phyloP scores from a whole-genome alignment of 345 rosid genomes.

The Dipteronia sinensis region DNA sequence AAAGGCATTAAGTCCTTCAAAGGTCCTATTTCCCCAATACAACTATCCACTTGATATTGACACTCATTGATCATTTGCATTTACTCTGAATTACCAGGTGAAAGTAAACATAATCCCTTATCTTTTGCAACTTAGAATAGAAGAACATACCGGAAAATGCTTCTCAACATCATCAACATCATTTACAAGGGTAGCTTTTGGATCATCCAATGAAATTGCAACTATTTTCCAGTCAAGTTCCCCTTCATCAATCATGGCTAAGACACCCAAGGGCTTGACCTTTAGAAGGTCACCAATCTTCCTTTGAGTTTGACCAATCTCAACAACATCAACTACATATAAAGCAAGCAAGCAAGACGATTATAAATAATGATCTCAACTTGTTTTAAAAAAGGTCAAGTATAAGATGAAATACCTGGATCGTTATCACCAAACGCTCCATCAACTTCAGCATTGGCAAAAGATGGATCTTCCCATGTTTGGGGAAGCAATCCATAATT shows the following conservation, averaged over 20 bases:
- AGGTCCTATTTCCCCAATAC: too few species aligned
- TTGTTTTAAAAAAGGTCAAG: neutral
- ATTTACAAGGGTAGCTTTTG: constrained; percentile 88
- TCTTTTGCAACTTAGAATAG: constrained; percentile 1
- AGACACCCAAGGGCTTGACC: constrained; percentile 85
- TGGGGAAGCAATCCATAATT: constrained; percentile 98
- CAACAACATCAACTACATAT: constrained; percentile 84
- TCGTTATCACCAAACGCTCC: constrained; percentile 95
- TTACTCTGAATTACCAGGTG: too few species aligned
- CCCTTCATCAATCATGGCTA: constrained; percentile 99
- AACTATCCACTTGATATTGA: too few species aligned
- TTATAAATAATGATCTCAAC: neutral
- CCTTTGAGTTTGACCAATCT: constrained; percentile 73
- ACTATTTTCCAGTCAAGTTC: constrained; percentile 99
- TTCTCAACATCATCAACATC: constrained; percentile 88
- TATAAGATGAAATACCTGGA: constrained; percentile 51
- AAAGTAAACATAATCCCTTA: neutral
- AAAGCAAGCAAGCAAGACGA: neutral
- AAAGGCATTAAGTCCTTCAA: too few species aligned
- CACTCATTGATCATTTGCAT: too few species aligned
- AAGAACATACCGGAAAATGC: constrained; percentile 82
- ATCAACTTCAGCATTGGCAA: constrained; percentile 79
- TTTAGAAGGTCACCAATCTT: constrained; percentile 76
- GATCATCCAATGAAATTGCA: constrained; percentile 90
- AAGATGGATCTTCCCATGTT: constrained; percentile 98